Conservation (phyloP, 2,329 filamentous ascomycete genomes). For the Hypoxylon sp. region DNA sequence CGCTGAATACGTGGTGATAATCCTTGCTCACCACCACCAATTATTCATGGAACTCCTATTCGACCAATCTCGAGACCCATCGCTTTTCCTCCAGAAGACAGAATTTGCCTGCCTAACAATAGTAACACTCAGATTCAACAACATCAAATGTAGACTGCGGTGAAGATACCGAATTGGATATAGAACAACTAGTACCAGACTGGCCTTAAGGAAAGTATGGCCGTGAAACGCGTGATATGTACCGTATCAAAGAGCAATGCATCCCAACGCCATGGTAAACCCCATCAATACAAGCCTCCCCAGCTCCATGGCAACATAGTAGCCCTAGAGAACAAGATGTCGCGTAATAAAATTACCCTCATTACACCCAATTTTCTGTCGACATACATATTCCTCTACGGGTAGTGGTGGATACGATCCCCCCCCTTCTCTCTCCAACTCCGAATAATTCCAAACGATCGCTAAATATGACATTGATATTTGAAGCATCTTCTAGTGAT, state of each 20-base stretch:
- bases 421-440: slow-evolving; percentile 15
- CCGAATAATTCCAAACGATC: slow-evolving; percentile 18
- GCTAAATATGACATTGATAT: slow-evolving; percentile 29
- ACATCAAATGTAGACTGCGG: slow-evolving; percentile 2
- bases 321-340: slow-evolving; percentile 5
- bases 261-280: slow-evolving; percentile 34
- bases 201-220: slow-evolving; percentile 34
- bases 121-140: slow-evolving; percentile 5
- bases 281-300: slow-evolving; percentile 13
- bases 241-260: slow-evolving; percentile 33
- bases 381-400: slow-evolving; percentile 13
- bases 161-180: slow-evolving; percentile 24
- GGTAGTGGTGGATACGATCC: slow-evolving; percentile 30
- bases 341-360: slow-evolving; percentile 23
- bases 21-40: slow-evolving; percentile 18
- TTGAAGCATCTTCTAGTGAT: slow-evolving; percentile 34
- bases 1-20: slow-evolving; percentile 18
- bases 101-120: slow-evolving; percentile 11
- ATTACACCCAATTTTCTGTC: slow-evolving; percentile 9
- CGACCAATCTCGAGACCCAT: slow-evolving; percentile 1
- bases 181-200: slow-evolving; percentile 25
- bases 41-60: slow-evolving; percentile 13
- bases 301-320: slow-evolving; percentile 1
- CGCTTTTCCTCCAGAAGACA: slow-evolving; percentile 6
- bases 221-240: slow-evolving; percentile 40